Conservation (phyloP, 2,329 filamentous ascomycete genomes). For the Amauroascus niger region DNA sequence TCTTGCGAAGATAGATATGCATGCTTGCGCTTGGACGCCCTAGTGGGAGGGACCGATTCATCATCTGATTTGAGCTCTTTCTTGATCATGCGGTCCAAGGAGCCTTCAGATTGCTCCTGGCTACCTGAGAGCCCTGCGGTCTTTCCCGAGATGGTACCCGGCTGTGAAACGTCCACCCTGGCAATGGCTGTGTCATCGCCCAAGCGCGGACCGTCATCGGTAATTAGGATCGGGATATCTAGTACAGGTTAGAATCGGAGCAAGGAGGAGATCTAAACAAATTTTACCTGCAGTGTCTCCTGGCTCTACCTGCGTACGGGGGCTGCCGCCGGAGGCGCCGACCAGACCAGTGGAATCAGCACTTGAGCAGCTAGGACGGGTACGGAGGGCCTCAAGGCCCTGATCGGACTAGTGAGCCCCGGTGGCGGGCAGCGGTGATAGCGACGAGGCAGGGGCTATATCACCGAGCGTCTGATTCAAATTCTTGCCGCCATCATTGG, state of each 20-base stretch:
- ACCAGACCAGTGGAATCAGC: neutral
- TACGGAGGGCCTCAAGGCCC: neutral
- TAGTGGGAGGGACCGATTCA: neutral
- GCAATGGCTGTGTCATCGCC: neutral
- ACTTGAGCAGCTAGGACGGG: neutral
- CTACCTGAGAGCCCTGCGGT: neutral
- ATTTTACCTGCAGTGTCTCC: constrained; percentile 4
- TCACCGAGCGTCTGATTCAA: neutral
- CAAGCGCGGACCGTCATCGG: constrained; percentile 1
- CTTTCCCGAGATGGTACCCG: neutral
- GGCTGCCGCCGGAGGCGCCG: neutral
- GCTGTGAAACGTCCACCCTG: neutral
- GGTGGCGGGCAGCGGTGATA: neutral
- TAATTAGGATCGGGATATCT: constrained; percentile 3
- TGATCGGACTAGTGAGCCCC: neutral
- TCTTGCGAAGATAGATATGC: constrained; percentile 2
- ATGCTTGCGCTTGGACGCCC: constrained; percentile 2
- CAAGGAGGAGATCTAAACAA: neutral
- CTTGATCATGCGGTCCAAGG: neutral
- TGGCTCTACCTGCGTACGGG: constrained; percentile 4
- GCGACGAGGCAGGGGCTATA: neutral
- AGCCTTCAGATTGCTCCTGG: neutral
- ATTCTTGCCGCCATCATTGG: neutral
- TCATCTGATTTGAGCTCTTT: constrained; percentile 1
- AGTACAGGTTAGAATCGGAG: neutral